Evolutionary conservation across 768 basidiomycete genomes (phyloP).

Genomic region (Podaxis carcinomalis): DNA sequence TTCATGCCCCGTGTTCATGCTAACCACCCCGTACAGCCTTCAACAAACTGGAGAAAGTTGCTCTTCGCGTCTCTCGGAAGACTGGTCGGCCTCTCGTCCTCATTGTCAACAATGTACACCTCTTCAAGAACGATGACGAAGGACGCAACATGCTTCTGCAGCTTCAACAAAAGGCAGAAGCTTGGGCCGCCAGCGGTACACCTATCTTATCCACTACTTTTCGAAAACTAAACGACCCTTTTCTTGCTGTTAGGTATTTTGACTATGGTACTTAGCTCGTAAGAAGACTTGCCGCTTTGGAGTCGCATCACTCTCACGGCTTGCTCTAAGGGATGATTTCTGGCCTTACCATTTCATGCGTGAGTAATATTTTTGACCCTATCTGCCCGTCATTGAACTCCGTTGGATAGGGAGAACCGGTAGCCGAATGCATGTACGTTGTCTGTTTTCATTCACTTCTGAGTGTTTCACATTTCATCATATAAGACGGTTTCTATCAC

Average conservation of each 20-base stretch:
- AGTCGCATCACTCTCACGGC: constrained; percentile 11
- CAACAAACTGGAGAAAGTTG: constrained; percentile 85
- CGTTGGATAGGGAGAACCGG: constrained; percentile 4
- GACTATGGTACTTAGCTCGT: constrained; percentile 79
- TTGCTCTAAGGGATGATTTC: constrained; percentile 65
- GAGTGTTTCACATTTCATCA: not conserved
- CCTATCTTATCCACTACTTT: constrained; percentile 10
- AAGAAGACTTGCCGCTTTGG: constrained; percentile 21
- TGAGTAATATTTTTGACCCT: constrained; percentile 25
- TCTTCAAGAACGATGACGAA: constrained; percentile 72
- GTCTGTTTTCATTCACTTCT: not conserved
- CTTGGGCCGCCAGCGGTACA: constrained; percentile 79
- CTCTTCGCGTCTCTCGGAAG: constrained; percentile 53
- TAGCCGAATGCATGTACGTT: constrained; percentile 52
- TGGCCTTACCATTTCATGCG: constrained; percentile 73
- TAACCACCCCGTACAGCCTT: constrained; percentile 39
- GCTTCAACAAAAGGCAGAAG: constrained; percentile 80
- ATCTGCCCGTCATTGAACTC: not conserved
- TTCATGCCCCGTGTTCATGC: not conserved
- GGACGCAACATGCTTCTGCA: constrained; percentile 79
- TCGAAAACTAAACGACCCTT: not conserved
- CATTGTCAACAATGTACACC: constrained; percentile 76
- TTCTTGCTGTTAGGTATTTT: constrained; percentile 47
- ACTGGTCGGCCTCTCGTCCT: constrained; percentile 71
- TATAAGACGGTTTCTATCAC: constrained; percentile 63